These are phyloP conservation scores for Paraconiothyrium sp. DNA, from an alignment of 2,329 filamentous ascomycete species.

Conservation along the genomic window DNA sequence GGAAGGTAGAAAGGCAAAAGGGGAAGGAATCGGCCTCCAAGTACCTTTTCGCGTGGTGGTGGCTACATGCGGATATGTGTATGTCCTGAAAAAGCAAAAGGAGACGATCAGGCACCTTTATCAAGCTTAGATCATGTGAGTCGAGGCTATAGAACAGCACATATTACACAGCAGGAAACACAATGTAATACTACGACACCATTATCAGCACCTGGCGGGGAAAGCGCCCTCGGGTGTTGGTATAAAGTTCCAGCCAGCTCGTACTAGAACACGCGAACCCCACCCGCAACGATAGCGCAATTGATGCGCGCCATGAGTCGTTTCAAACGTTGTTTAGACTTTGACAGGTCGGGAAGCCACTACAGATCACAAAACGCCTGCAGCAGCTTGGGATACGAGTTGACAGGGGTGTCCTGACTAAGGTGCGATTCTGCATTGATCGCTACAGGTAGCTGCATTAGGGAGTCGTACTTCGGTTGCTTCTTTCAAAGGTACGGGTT, in stretches of 20 bases:
- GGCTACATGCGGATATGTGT: no score
- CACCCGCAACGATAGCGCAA: not conserved
- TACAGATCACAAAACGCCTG: not conserved
- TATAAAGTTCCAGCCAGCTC: not conserved
- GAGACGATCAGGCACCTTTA: no score
- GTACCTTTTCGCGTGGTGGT: no score
- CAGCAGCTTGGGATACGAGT: not conserved
- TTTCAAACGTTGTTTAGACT: slow-evolving; percentile 1
- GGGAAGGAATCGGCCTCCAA: no score
- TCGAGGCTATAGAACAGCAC: not conserved
- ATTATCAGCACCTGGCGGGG: not conserved
- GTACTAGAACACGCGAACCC: not conserved
- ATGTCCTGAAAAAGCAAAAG: no score
- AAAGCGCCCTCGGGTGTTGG: not conserved
- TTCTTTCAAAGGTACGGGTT: not conserved
- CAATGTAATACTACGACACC: not conserved
- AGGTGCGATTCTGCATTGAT: not conserved
- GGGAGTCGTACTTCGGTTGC: not conserved
- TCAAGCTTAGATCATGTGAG: no score
- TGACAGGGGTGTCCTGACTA: not conserved
- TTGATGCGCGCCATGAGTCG: not conserved
- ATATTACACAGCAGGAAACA: not conserved
- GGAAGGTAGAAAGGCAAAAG: no score
- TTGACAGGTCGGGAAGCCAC: not conserved
- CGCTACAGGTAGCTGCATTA: not conserved